Conservation (phyloP, 108 stramenopile genomes). For the Cylindrotheca closterium region DNA sequence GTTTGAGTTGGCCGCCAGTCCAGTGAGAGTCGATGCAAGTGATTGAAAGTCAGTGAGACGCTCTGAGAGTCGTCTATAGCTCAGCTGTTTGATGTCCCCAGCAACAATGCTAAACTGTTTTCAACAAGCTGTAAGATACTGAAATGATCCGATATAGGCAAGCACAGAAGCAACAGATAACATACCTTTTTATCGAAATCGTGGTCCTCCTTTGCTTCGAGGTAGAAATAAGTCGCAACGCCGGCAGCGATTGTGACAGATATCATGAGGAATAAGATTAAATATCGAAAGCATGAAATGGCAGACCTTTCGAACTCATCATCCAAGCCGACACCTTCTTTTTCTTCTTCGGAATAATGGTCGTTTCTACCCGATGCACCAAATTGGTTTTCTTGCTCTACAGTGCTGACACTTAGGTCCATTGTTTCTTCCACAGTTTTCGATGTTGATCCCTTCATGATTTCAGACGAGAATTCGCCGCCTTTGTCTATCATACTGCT, state of each 20-base stretch:
- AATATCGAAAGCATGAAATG: conserved; percentile 9
- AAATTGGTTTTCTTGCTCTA: too few species aligned
- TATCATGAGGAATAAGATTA: conserved; percentile 4
- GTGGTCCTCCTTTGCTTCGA: not conserved
- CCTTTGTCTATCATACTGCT: too few species aligned
- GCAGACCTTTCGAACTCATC: conserved; percentile 3
- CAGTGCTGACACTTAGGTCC: too few species aligned
- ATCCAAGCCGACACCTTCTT: too few species aligned
- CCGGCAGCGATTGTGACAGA: not conserved
- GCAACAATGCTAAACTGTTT: conserved; percentile 3
- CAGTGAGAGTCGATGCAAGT: conserved; percentile 6
- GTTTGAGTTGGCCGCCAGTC: not conserved
- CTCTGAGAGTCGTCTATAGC: not conserved
- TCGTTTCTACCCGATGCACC: too few species aligned
- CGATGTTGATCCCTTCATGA: too few species aligned
- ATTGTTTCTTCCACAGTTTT: too few species aligned
- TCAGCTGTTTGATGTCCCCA: not conserved
- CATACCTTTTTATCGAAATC: conserved; percentile 2
- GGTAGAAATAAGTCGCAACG: not conserved
- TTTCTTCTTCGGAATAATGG: too few species aligned
- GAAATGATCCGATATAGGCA: not conserved
- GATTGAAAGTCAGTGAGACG: not conserved
- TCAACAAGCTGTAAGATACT: not conserved
- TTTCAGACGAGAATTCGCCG: too few species aligned
- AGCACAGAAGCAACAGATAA: not conserved